Conservation (phyloP, 345 rosid genomes). For the Melaleuca quinquenervia region DNA sequence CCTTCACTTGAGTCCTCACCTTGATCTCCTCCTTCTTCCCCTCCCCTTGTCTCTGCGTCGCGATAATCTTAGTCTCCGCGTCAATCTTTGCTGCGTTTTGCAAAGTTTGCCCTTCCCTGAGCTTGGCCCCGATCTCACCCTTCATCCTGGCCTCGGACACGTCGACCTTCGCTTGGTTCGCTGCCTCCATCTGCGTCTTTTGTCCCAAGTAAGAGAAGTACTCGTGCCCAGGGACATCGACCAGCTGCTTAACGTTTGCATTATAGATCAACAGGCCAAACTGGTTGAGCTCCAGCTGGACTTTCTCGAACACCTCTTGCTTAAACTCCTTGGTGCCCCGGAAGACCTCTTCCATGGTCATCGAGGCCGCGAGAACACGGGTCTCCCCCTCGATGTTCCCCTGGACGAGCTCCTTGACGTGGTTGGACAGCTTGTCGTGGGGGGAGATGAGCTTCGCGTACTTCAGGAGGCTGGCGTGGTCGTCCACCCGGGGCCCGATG, state of each 20-base stretch:
- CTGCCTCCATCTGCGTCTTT: conserved; percentile 88
- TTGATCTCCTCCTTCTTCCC: conserved; percentile 63
- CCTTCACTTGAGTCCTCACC: conserved; percentile 52
- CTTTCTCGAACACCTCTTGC: conserved; percentile 65
- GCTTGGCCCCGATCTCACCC: conserved; percentile 66
- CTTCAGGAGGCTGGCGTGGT: conserved; percentile 28
- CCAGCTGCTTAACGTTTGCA: conserved; percentile 76
- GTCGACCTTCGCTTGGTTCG: conserved; percentile 65
- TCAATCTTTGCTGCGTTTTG: conserved; percentile 77
- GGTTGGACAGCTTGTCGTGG: conserved; percentile 54
- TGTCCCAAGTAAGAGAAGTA: conserved; percentile 81
- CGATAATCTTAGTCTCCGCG: conserved; percentile 56
- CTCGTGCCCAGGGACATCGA: conserved; percentile 80
- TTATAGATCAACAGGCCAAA: conserved; percentile 65
- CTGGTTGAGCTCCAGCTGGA: conserved; percentile 65
- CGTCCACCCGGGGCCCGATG: conserved; percentile 62
- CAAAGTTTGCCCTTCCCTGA: conserved; percentile 39
- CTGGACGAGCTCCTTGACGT: conserved; percentile 65
- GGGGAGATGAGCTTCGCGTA: conserved; percentile 63
- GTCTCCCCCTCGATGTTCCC: conserved; percentile 87
- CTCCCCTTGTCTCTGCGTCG: conserved; percentile 47
- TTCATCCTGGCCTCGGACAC: conserved; percentile 75
- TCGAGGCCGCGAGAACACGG: conserved; percentile 75
- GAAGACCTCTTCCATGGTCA: conserved; percentile 85
- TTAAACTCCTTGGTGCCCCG: conserved; percentile 71